These are phyloP conservation scores for Apostasia ramifera DNA, from an alignment of 106 monocot genomes.

Conservation along the genomic window DNA sequence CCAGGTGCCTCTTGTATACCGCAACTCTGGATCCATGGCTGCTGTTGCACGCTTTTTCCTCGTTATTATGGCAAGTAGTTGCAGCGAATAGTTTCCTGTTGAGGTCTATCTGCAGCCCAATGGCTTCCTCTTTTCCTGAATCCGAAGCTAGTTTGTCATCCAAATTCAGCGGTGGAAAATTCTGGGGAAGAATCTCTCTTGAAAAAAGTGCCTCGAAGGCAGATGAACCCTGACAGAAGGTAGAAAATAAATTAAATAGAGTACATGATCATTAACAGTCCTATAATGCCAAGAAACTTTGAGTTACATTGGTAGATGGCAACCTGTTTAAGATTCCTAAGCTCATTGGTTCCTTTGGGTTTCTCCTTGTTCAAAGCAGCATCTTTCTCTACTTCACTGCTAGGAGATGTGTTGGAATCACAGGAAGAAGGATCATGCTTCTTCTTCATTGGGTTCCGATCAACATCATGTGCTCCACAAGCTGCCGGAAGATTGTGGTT, in stretches of 20 bases:
- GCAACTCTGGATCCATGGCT: background rate
- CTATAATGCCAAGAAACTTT: background rate
- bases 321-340: conserved; percentile 65
- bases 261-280: background rate
- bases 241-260: conserved; percentile 3
- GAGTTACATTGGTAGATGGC: conserved; percentile 3
- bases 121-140: conserved; percentile 1
- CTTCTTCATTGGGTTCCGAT: conserved; percentile 25
- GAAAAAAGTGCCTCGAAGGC: conserved; percentile 78
- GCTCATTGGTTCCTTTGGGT: conserved; percentile 20
- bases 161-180: conserved; percentile 57
- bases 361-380: conserved; percentile 13
- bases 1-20: background rate
- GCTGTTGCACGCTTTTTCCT: background rate
- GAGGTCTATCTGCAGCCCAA: conserved; percentile 4
- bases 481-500: no score
- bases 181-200: conserved; percentile 66
- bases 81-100: background rate
- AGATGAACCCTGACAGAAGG: conserved; percentile 60
- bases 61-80: background rate
- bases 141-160: background rate
- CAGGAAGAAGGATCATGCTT: conserved; percentile 66
- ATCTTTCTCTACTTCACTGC: conserved; percentile 58
- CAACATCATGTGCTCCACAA: conserved; percentile 10
- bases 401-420: conserved; percentile 70